Conservation (phyloP, 169 alveolate genomes). For the Plasmodium yoelii region DNA sequence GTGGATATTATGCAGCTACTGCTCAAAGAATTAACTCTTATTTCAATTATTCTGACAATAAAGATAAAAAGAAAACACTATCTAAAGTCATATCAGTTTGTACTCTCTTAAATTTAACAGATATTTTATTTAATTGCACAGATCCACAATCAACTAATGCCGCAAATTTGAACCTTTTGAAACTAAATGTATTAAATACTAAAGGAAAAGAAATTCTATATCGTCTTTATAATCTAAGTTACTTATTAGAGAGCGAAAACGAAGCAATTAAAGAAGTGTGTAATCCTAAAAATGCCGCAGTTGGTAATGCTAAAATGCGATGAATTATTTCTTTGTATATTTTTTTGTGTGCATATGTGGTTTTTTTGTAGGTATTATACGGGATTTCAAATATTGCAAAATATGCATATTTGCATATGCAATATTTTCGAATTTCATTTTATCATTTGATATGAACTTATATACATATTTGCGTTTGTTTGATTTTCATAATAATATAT, state of each 20-base stretch:
- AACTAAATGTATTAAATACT: conserved; percentile 38
- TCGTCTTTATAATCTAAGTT: conserved; percentile 8
- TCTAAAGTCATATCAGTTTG: conserved; percentile 48
- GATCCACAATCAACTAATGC: conserved; percentile 4
- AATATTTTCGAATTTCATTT: too few relatives aligned
- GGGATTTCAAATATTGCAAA: too few relatives aligned
- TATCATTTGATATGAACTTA: too few relatives aligned
- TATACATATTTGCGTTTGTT: neutral
- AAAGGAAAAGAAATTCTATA: conserved; percentile 39
- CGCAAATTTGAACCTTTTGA: conserved; percentile 15
- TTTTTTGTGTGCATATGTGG: neutral
- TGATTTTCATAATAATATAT: neutral
- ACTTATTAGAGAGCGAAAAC: neutral
- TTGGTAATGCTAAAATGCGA: conserved; percentile 12
- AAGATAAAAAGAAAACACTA: conserved; percentile 20
- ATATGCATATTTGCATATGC: too few relatives aligned
- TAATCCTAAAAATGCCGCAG: conserved; percentile 14
- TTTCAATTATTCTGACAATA: conserved; percentile 34
- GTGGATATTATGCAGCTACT: conserved; percentile 17
- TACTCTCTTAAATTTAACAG: conserved; percentile 60
- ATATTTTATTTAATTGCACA: conserved; percentile 26
- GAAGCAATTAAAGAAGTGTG: conserved; percentile 29
- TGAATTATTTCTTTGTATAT: neutral
- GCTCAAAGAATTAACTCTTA: conserved; percentile 63
- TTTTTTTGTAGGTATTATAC: neutral